These are phyloP conservation scores for Solanum habrochaites DNA, from an alignment of 257 asterid genomes.

Conservation along the genomic window DNA sequence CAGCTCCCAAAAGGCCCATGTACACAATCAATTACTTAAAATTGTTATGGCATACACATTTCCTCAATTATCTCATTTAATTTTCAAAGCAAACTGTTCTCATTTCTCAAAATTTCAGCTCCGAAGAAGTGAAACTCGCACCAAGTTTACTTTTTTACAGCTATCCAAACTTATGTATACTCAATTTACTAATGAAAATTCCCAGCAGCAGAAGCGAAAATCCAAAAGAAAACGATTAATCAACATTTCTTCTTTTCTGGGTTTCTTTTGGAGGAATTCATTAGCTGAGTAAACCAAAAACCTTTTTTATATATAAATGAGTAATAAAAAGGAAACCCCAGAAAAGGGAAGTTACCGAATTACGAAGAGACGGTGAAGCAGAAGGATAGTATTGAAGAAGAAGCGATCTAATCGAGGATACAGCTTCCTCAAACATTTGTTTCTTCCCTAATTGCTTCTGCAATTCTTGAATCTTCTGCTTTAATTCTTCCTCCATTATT, in stretches of 20 bases:
- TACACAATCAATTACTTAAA: neutral
- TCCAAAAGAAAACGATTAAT: neutral
- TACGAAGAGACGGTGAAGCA: slow-evolving; percentile 59
- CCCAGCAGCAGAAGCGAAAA: neutral
- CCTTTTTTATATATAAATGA: neutral
- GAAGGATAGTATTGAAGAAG: slow-evolving; percentile 54
- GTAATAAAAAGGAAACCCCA: neutral
- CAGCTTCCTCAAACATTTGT: slow-evolving; percentile 70
- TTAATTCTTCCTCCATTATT: slow-evolving; percentile 42
- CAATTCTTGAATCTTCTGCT: slow-evolving; percentile 51
- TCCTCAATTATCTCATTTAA: neutral
- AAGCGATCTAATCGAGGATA: slow-evolving; percentile 58
- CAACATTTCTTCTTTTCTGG: neutral
- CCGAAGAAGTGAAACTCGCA: neutral
- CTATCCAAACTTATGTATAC: neutral
- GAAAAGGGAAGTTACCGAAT: slow-evolving; percentile 30
- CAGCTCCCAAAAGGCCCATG: neutral
- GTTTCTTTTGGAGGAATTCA: neutral
- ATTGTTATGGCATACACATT: neutral
- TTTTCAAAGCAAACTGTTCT: neutral
- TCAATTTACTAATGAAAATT: neutral
- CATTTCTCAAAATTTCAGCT: neutral
- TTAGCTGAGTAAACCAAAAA: neutral
- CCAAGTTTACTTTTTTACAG: neutral
- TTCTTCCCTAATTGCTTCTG: slow-evolving; percentile 77